Conservation (phyloP, 75 land plant species). For the Picea sitchensis region DNA sequence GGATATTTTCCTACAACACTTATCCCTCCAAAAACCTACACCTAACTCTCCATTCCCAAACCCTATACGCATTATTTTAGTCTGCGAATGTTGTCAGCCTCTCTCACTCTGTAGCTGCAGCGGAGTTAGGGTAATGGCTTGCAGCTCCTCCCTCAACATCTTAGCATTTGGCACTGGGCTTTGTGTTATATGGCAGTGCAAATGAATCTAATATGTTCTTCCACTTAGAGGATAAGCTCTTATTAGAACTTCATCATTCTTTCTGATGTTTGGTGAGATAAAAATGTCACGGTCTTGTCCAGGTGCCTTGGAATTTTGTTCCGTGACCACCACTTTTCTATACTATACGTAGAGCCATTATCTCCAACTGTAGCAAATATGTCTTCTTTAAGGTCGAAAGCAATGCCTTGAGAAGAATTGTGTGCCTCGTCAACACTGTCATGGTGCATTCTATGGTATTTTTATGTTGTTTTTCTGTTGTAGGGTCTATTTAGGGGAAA, state of each 20-base stretch:
- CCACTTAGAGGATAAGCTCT: slow-evolving; percentile 82
- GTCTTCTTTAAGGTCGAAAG: background rate
- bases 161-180: no score
- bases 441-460: background rate
- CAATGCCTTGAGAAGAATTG: background rate
- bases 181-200: slow-evolving; percentile 57
- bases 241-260: slow-evolving; percentile 51
- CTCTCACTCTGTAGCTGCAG: no score
- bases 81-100: no score
- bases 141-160: no score
- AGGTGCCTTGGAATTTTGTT: background rate
- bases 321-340: slow-evolving; percentile 26
- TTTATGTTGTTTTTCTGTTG: no score
- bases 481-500: no score
- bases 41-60: no score
- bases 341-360: slow-evolving; percentile 12
- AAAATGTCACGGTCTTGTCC: slow-evolving; percentile 2
- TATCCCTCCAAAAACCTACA: no score
- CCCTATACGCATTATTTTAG: no score
- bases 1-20: no score
- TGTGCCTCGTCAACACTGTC: background rate
- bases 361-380: background rate
- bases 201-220: slow-evolving; percentile 86
- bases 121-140: no score
- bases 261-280: slow-evolving; percentile 7